Evolutionary conservation across 805 yeast species (phyloP), one percentile per base, ranked within the genome.

Genomic region (Gaillardinia entomophila): DNA sequence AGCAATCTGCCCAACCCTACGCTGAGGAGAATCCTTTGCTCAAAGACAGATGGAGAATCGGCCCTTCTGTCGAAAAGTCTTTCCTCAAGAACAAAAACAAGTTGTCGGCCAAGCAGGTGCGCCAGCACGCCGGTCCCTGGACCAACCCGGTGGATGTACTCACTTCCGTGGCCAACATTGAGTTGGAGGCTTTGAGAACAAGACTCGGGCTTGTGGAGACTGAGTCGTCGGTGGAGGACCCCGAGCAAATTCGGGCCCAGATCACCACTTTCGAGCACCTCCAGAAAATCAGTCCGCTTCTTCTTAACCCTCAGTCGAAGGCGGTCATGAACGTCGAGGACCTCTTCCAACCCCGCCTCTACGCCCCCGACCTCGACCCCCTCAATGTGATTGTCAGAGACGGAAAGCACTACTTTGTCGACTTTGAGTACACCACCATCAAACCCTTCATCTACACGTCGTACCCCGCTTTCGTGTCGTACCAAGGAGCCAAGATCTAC

Each of bases 301-400:
- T 90, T 42, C 66, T 89, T 50, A 71, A 77, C 28, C 63, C 77
- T 6, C 50, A 57, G 14, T 62, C 79, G 6, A 61, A 63, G 13
- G 63, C 74, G 7, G 73, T 84, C 51, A 85, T 83, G 51, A 77
- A 82, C 43, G 65, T 72, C 35, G 65, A 62, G 3, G 77, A 79
- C 35, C 58, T 86, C 27, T 71, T 83, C 47, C 71, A 77, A 33
- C 90, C 96, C 37, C 75, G 90, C 46, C 62, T 90, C 33, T 75
- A 64, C 42, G 71, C 79, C 41, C 90, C 96, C 4, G 97, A 92
- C 55, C 62, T 92, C 43, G 94, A 87, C 55, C 97, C 98, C 15
- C 69, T 89, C 75, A 90, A 90, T 52, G 85, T 86, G 6, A 66
- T 88, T 28, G 54, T 71, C 16, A 53, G 55, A 20, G 51, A 57